Base-by-base conservation (phyloP, 2,329 filamentous ascomycete genomes). In the Dendrostoma leiphaemia region DNA sequence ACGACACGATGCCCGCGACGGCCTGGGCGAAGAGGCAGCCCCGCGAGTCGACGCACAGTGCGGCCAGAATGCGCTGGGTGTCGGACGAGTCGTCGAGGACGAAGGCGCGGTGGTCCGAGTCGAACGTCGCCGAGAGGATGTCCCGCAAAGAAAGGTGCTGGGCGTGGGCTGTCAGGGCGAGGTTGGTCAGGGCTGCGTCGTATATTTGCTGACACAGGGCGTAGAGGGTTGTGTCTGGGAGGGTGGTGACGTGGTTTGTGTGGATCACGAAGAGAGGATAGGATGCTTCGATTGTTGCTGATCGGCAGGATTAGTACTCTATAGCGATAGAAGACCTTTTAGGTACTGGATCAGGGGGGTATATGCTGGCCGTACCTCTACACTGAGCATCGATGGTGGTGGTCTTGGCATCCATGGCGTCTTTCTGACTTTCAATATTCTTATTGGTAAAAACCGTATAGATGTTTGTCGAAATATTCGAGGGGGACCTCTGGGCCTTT, bases 21-120 rank as follows among this genome's bases (percentile, higher is more conserved):
- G 69, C 71, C 56, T 72, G 65, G 15, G 67, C 63, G 34, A 71
- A 68, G 34, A 73, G 60, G 21, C 62, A 63, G 4, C 65, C 64
- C 57, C 65, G 70, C 47, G 66, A 64, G 40, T 66, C 60, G 35
- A 66, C 64, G 51, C 67, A 63, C 34, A 73, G 64, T 7, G 60
- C 58, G 26, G 64, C 61, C 13, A 64, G 58, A 46, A 68, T 64
- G n/a, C 56, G 57, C 23, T 31, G 55, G 47, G 48, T 47, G 6
- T 40, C 21, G 10, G 35, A 15, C 6, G 61, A 60, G 29, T 64
- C 57, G 21, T 66, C 62, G 10, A 64, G 62, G 29, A 72, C 65
- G 45, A 72, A 64, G 46, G 66, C 64, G 29, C 63, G 62, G 10
- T 62, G 63, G 51, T 65, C 63, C n/a, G 56, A 60, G 58, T 71